Base-by-base conservation (phyloP, 192 early-diverging fungal genomes). In the Endogone sp. region DNA sequence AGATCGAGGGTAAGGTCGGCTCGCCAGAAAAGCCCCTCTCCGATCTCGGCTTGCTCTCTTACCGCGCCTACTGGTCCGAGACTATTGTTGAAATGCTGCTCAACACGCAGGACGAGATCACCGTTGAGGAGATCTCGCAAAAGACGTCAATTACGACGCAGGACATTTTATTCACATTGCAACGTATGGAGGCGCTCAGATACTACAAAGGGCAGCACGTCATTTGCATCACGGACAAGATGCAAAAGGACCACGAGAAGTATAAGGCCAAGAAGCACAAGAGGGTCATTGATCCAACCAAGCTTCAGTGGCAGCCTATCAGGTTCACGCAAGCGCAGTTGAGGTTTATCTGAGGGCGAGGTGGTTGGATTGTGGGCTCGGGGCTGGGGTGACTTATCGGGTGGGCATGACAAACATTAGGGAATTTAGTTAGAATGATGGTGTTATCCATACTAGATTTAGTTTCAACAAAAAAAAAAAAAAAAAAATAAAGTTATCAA, bases 11-110 rank as follows among this genome's bases (percentile, higher is more conserved):
- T 32, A 92, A 94, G 71, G 79, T 93, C 4, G 98, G 98, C 26
- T 96, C 94, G 22, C 98, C 98, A 0, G 98, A 99, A 64, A 99
- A 99, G 60, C 98, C 98, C 9, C 81, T 99, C 2, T 99, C 98
- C 0, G 98, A 99, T 78, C 83, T 99, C 66, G 98, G 96, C 0
- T 79, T 98, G 32, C 68, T 98, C 30, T 93, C 91, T 13, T 99
- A 99, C 74, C 92, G 96, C 29, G 91, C 94, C 3, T 99, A 93
- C 82, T 99, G 98, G 97, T 79, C 91, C 0, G 96, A 98, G 67
- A 81, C 89, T 10, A 87, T 99, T 71, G 88, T 98, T 44, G 90
- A 89, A 24, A 71, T 87, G 29, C 77, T 99, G 32, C 68, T 92
- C 54, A 72, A 78, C 26, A 67, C 72, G 4, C 82, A 76, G 9